Conservation (phyloP, 768 basidiomycete species). For the Pulveroboletus sp. region DNA sequence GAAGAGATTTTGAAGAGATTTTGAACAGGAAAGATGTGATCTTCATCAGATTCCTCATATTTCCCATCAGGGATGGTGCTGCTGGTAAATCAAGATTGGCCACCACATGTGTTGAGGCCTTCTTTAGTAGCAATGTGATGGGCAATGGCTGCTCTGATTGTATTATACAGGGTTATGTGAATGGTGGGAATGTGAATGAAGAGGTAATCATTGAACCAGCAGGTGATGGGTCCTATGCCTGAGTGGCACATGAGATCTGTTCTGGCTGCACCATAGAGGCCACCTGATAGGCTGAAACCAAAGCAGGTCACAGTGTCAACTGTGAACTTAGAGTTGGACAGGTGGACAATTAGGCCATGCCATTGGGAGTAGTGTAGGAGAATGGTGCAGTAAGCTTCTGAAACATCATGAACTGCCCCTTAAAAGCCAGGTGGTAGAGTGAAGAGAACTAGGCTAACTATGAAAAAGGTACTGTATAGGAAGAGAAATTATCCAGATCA, state of each 20-base stretch:
- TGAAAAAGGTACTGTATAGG: background rate
- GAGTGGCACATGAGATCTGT: background rate
- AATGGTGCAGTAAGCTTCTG: slow-evolving; percentile 19
- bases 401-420: background rate
- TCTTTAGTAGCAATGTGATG: too few relatives aligned
- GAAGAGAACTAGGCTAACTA: too few relatives aligned
- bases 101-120: background rate
- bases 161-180: background rate
- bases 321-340: too few relatives aligned
- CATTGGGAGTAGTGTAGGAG: slow-evolving; percentile 33
- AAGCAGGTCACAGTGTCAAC: too few relatives aligned
- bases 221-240: slow-evolving; percentile 20
- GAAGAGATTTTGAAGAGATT: background rate
- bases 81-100: background rate
- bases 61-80: too few relatives aligned
- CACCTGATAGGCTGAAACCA: too few relatives aligned
- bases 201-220: slow-evolving; percentile 33
- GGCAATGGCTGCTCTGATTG: too few relatives aligned
- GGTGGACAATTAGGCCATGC: too few relatives aligned
- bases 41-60: background rate
- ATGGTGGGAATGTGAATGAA: slow-evolving; percentile 12
- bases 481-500: background rate
- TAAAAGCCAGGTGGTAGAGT: background rate
- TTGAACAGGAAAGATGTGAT: background rate
- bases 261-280: too few relatives aligned